Conservation (phyloP, 208 protist genomes). For the Phytomonas serpens region DNA sequence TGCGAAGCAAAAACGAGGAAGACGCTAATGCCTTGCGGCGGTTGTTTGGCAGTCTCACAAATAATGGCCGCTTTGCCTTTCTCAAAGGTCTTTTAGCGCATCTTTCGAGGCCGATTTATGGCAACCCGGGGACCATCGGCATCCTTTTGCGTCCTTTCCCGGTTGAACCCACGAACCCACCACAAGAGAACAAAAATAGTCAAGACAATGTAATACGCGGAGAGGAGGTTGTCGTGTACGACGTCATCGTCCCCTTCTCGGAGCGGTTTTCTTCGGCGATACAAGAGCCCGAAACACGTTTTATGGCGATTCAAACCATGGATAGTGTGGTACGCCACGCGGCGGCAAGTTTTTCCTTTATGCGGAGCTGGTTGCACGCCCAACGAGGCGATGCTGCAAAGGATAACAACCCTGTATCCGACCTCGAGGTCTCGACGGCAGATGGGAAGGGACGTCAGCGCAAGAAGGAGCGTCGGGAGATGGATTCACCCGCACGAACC, state of each 20-base stretch:
- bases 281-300: slow-evolving; percentile 74
- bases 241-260: slow-evolving; percentile 58
- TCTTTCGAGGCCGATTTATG: slow-evolving; percentile 47
- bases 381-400: background rate
- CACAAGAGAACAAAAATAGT: background rate
- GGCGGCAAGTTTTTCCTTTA: slow-evolving; percentile 24
- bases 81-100: slow-evolving; percentile 80
- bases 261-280: slow-evolving; percentile 39
- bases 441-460: background rate
- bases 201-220: background rate
- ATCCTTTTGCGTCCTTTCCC: slow-evolving; percentile 24
- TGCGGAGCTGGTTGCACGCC: slow-evolving; percentile 8
- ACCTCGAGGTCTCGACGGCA: background rate
- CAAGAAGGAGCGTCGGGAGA: background rate
- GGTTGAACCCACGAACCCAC: background rate
- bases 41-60: slow-evolving; percentile 39
- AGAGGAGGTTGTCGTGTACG: slow-evolving; percentile 24
- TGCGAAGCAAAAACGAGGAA: slow-evolving; percentile 5
- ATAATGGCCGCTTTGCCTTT: slow-evolving; percentile 78
- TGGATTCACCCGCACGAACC: background rate
- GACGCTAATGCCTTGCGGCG: slow-evolving; percentile 15
- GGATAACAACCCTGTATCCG: background rate
- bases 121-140: slow-evolving; percentile 25
- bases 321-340: slow-evolving; percentile 81
- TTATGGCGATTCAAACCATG: slow-evolving; percentile 87